Evolutionary conservation across 768 basidiomycete genomes (phyloP), one percentile per base, ranked within the genome.

Genomic region (Pleurotus giganteus): DNA sequence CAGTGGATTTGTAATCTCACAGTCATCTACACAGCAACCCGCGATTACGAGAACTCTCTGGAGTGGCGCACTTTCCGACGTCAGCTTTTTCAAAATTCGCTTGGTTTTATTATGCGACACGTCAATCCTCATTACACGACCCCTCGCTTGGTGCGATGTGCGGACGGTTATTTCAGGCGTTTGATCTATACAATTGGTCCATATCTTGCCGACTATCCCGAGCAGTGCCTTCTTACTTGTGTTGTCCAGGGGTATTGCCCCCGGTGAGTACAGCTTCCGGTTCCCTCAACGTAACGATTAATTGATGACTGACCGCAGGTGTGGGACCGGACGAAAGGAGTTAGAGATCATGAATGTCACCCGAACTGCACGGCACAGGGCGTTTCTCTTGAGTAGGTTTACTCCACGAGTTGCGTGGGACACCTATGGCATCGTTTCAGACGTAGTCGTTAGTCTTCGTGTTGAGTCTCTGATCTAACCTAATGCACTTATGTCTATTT

Each of bases 351-450:
- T n/a, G n/a, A n/a, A n/a, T n/a, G n/a, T n/a, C n/a, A n/a, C n/a
- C n/a, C n/a, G n/a, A n/a, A 37, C 19, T 47, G 36, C 46, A 55
- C 13, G 4, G n/a, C 24, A 17, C 23, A 59, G 34, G 64, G 61
- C 5, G 63, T 57, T 63, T 9, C 54, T 71, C 2, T 58, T 71
- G 6, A 49, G 58, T 2, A 42, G 41, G n/a, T 68, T 63, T 53
- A 63, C 68, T 37, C 65, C 62, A 2, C 60, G 61, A 15, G 64
- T 58, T 7, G 52, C 70, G 9, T 73, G 73, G 73, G 63, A 68
- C 32, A 55, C 69, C 0, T 71, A 64, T 58, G 73, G 74, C 4
- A 60, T 75, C 31, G 54, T 61, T 19, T 56, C 50, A 29, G 70
- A 74, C 49, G 47, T 71, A 51, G 57, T 66, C 15, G 71, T 74